These are phyloP conservation scores for Zygotorulaspora chibaensis DNA, from an alignment of 805 yeast genomes.

Conservation along the genomic window DNA sequence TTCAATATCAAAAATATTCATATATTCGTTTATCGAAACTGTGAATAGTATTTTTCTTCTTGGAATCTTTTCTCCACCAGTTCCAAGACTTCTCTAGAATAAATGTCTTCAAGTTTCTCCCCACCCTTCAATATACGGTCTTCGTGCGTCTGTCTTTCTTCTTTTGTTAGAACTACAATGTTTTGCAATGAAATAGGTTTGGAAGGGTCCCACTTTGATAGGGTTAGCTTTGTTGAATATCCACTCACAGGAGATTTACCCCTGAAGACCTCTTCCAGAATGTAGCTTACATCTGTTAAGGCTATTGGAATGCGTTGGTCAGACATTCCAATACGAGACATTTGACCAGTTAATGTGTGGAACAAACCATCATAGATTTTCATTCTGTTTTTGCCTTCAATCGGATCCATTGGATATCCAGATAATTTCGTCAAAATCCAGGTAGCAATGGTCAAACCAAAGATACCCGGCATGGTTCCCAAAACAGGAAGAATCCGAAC, in stretches of 20 bases:
- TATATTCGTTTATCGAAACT: conserved; percentile 38
- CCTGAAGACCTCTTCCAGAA: conserved; percentile 86
- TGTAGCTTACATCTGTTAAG: conserved; percentile 67
- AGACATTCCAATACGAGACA: conserved; percentile 64
- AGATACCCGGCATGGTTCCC: conserved; percentile 96
- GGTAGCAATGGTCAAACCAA: conserved; percentile 87
- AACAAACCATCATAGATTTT: conserved; percentile 80
- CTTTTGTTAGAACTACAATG: conserved; percentile 81
- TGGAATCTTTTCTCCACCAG: conserved; percentile 58
- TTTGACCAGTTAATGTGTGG: conserved; percentile 83
- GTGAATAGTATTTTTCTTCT: conserved; percentile 73
- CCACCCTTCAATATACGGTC: conserved; percentile 64
- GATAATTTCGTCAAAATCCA: conserved; percentile 72
- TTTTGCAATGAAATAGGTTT: conserved; percentile 67
- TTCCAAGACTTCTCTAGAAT: conserved; percentile 53
- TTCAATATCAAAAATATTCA: background rate
- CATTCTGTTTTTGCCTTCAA: conserved; percentile 83
- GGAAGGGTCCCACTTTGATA: conserved; percentile 79
- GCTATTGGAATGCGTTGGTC: conserved; percentile 77
- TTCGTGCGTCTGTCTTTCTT: conserved; percentile 82
- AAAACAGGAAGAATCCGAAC: conserved; percentile 92
- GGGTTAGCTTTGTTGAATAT: conserved; percentile 69
- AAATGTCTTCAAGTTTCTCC: conserved; percentile 59
- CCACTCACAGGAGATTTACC: conserved; percentile 89
- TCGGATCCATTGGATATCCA: conserved; percentile 87